Evolutionary conservation across 148 eudicot species (phyloP).

Genomic region (Rhododendron ovatum): DNA sequence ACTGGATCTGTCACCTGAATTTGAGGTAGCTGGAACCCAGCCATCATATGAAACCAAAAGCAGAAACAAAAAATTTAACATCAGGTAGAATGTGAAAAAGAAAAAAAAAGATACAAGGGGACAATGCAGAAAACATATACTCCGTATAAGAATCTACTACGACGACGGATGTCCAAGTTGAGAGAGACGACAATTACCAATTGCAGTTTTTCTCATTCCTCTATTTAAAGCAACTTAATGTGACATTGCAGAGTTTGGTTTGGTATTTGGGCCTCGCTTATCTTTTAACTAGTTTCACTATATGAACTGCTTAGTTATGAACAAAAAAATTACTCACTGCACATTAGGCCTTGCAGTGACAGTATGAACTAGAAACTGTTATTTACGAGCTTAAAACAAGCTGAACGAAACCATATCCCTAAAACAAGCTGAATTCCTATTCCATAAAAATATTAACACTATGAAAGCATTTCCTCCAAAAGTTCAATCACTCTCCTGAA

Average conservation of each 20-base stretch:
- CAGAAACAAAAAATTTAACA: background rate
- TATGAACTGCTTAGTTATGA: background rate
- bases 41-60: background rate
- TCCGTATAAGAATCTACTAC: background rate
- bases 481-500: background rate
- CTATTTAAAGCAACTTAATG: background rate
- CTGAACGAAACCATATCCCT: background rate
- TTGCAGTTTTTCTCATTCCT: background rate
- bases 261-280: background rate
- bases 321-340: background rate
- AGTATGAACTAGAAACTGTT: background rate
- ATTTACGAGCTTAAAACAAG: background rate
- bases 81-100: background rate
- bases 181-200: background rate
- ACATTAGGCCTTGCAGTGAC: background rate
- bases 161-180: background rate
- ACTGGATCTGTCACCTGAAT: constrained; percentile 80
- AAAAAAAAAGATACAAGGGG: background rate
- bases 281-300: background rate
- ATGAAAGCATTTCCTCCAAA: background rate
- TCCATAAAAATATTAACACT: background rate
- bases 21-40: constrained; percentile 53
- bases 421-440: background rate
- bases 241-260: background rate
- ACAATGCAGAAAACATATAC: background rate